These are phyloP conservation scores for Aspergillus tubingensis DNA, from an alignment of 2,329 filamentous ascomycete genomes.

Conservation along the genomic window DNA sequence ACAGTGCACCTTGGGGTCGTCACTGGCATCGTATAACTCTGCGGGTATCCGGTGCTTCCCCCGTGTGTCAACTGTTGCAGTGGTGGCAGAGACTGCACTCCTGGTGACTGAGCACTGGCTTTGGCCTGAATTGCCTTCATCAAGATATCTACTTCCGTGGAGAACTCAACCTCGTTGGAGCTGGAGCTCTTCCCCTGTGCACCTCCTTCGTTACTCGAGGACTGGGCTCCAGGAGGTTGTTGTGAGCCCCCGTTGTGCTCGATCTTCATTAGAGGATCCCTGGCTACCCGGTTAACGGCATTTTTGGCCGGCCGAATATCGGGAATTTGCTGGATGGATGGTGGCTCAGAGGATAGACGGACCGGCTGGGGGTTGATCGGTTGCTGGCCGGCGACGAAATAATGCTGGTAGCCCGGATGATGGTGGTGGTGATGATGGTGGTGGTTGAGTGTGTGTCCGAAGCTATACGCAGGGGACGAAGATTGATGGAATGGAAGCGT, in stretches of 20 bases:
- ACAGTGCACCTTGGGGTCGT: slow-evolving; percentile 24
- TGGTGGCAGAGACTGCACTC: slow-evolving; percentile 36
- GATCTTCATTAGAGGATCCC: slow-evolving; percentile 20
- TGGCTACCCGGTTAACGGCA: slow-evolving; percentile 33
- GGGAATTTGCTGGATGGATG: slow-evolving; percentile 37
- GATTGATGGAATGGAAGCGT: slow-evolving; percentile 40
- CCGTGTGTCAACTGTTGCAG: slow-evolving; percentile 38
- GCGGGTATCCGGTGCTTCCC: slow-evolving; percentile 23
- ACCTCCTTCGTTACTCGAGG: slow-evolving; percentile 7
- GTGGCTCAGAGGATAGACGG: slow-evolving; percentile 34
- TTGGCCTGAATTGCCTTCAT: slow-evolving; percentile 86
- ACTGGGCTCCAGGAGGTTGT: slow-evolving; percentile 8
- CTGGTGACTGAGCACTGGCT: slow-evolving; percentile 32
- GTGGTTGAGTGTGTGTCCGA: slow-evolving; percentile 36
- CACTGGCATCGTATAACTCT: slow-evolving; percentile 26
- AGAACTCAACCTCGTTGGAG: slow-evolving; percentile 61
- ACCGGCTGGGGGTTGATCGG: slow-evolving; percentile 27
- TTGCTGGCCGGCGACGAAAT: slow-evolving; percentile 35
- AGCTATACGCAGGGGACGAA: slow-evolving; percentile 33
- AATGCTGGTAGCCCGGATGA: slow-evolving; percentile 36
- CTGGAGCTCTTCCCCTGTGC: slow-evolving; percentile 47
- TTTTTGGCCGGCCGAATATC: slow-evolving; percentile 43
- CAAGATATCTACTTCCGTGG: slow-evolving; percentile 81
- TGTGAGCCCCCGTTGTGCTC: slow-evolving; percentile 11
- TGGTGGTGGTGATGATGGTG: slow-evolving; percentile 25